Conservation (phyloP, 805 yeast species). For the Brettanomyces bruxellensis region DNA sequence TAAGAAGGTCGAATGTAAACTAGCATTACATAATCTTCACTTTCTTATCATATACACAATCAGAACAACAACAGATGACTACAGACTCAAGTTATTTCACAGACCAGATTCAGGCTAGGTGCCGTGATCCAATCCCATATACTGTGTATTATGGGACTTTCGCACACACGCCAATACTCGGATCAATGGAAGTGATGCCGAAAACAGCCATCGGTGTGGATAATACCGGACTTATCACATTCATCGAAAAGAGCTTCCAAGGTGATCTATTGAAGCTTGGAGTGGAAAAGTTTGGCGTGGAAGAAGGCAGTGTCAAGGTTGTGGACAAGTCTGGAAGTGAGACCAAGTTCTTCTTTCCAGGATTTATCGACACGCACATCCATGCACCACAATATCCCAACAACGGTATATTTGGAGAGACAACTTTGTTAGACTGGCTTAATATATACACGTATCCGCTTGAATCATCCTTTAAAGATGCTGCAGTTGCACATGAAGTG, state of each 20-base stretch:
- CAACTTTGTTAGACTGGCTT: conserved; percentile 86
- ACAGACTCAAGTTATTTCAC: conserved; percentile 3
- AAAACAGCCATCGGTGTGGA: conserved; percentile 59
- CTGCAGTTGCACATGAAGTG: conserved; percentile 46
- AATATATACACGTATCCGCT: conserved; percentile 81
- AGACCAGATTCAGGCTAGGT: conserved; percentile 11
- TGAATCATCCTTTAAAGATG: conserved; percentile 57
- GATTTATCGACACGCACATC: conserved; percentile 74
- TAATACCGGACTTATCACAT: conserved; percentile 42
- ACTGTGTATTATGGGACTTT: conserved; percentile 61
- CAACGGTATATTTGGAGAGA: conserved; percentile 72
- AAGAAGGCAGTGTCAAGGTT: conserved; percentile 20
- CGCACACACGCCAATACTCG: conserved; percentile 60
- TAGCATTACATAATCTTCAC: too few relatives aligned
- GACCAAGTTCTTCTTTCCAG: conserved; percentile 64
- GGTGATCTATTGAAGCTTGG: conserved; percentile 7
- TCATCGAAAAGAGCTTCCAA: conserved; percentile 11
- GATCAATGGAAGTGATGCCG: conserved; percentile 44
- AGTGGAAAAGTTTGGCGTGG: conserved; percentile 1
- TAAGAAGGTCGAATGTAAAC: too few relatives aligned
- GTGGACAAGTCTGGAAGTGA: conserved; percentile 28
- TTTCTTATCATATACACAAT: not conserved
- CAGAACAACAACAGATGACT: conserved; percentile 7
- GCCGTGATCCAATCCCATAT: conserved; percentile 11
- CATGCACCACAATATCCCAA: conserved; percentile 85